Evolutionary conservation across 2,329 filamentous ascomycete species (phyloP), one percentile per base, ranked within the genome.

Genomic region (Fusarium xylarioides): DNA sequence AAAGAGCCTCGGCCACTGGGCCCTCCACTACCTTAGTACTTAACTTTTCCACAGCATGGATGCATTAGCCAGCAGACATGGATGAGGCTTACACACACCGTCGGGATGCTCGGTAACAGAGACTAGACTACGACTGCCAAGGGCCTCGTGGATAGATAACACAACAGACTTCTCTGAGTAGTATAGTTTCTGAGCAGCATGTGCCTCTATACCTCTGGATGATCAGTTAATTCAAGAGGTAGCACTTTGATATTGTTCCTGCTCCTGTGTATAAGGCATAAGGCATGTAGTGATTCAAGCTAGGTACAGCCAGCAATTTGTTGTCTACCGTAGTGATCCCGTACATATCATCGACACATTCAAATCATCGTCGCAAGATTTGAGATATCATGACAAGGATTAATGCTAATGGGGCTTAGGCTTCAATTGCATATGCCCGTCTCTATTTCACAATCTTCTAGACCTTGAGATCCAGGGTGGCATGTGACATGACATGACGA

Each of bases 31-130:
- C 44, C 44, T 47, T 47, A 46, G 18, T 26, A 43, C 38, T 57
- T 43, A 26, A 34, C 23, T 49, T 26, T 35, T 19, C 23, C 52
- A 49, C 34, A 46, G 32, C 50, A 37, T 32, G 18, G 23, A 26
- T 44, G 23, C 32, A 38, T 28, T 46, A 23, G 28, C 54, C n/a
- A 26, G 38, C 26, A 32, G 34, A 35, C n/a, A 37, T 47, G 68
- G 38, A 71, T 35, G 40, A 71, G 56, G 68, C 68, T 62, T 66
- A 53, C 62, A 57, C 59, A 68, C 21, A 58, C 34, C 30, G 54
- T 60, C 70, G 70, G 70, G 49, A 74, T 34, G 44, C 34, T 70
- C 61, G 61, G 55, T 37, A 46, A 52, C 56, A 50, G n/a, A 49
- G 42, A 37, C 53, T 42, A 55, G 40, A 38, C 50, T 38, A 56